Base-by-base conservation (phyloP, 768 basidiomycete genomes). In the Mycena vulgaris region DNA sequence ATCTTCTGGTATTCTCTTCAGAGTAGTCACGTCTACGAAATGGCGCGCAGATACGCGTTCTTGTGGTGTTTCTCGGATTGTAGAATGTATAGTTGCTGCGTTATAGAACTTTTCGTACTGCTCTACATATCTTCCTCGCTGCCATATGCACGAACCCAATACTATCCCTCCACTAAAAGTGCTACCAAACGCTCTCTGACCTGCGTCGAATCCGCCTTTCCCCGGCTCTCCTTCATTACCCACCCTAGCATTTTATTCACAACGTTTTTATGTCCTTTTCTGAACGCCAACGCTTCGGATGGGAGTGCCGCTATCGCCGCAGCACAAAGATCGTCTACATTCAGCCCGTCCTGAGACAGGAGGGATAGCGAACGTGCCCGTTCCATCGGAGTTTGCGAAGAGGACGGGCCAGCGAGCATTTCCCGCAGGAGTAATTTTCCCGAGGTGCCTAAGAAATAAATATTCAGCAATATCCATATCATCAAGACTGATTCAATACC, bases 161-260 rank as follows among this genome's bases (percentile, higher is more conserved):
- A n/a, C n/a, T n/a, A n/a, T n/a, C n/a, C 47, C 33, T 56, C 3
- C 27, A 63, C 39, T 35, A 71, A 59, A 19, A 72, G 30, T 35
- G 39, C 25, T 25, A 65, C 82, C 48, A 97, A 74, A 68, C 85
- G 80, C 31, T 78, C 80, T 75, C 82, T 88, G 23, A 88, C 89
- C 30, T 83, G 82, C 65, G 85, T 84, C 0, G 95, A 93, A 80
- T 97, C 91, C 17, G 92, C 95, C 51, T 89, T 87, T 19, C 97
- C 97, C 66, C 89, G 84, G 71, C 90, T 94, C 57, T 87, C 79
- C 79, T 90, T 92, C 94, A 98, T 96, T 31, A 97, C 94, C 74
- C 89, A 85, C 0, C 96, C 96, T 1, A 97, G 85, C 49, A 98
- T 85, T 69, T 92, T 91, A 82, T 93, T 93, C 42, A 96, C 72